Evolutionary conservation across 164 flowering plant genomes (phyloP).

Genomic region (Magnolia sinica): DNA sequence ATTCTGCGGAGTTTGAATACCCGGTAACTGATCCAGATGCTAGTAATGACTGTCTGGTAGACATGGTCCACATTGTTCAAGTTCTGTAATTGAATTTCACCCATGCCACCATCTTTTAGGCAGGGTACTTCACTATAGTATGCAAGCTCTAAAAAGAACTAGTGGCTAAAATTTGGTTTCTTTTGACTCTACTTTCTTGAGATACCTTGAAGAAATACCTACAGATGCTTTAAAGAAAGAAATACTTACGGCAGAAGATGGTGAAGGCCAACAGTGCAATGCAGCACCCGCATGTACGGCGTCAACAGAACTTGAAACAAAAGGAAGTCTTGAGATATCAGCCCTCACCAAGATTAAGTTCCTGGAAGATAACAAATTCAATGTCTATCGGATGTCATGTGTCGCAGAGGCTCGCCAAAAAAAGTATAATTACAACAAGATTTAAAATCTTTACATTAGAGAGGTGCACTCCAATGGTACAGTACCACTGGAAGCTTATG

Average conservation of each 20-base stretch:
- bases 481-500: too few relatives aligned
- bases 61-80: too few relatives aligned
- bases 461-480: too few relatives aligned
- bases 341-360: conserved; percentile 73
- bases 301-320: conserved; percentile 71
- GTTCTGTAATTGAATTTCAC: too few relatives aligned
- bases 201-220: neutral
- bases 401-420: neutral
- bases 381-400: neutral
- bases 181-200: neutral
- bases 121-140: too few relatives aligned
- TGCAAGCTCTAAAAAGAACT: neutral
- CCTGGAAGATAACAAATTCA: conserved; percentile 35
- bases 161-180: neutral
- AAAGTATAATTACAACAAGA: too few relatives aligned
- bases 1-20: too few relatives aligned
- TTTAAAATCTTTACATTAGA: too few relatives aligned
- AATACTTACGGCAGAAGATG: conserved; percentile 72
- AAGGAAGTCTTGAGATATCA: conserved; percentile 88
- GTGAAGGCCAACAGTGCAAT: conserved; percentile 95
- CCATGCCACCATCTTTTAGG: too few relatives aligned
- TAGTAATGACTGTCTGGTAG: too few relatives aligned
- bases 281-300: conserved; percentile 99
- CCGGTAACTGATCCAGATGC: too few relatives aligned
- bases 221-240: neutral